Evolutionary conservation across 2,329 filamentous ascomycete genomes (phyloP), one percentile per base, ranked within the genome.

Genomic region (Monosporascus sp.): DNA sequence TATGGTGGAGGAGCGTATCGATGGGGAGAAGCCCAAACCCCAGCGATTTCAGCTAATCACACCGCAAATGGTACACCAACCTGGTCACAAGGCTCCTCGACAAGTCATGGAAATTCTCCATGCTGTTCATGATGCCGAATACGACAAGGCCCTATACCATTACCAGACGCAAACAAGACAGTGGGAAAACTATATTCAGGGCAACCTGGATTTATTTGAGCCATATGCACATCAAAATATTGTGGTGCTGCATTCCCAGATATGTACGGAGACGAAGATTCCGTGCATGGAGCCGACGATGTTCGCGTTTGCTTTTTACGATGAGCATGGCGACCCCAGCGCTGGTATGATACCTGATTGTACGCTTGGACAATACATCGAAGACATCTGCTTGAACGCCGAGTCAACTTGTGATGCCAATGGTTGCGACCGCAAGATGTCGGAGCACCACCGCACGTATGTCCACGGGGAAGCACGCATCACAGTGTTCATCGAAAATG

Each of bases 181-280:
- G 61, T 99, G 94, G 94, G 94, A 99, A 67, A 89, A 90, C 27
- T 96, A 96, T 63, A 86, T 97, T 22, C 85, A 93, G 49, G 90
- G 90, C 15, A 95, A 94, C 60, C 76, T 88, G 34, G 88, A 95
- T 64, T 79, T 97, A 1, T 99, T 97, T 62, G 91, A 99, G 65
- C 94, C 95, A 0, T 94, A 91, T 65, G 89, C 90, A 0, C 95
- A 99, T 65, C 94, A 99, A 65, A 96, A 94, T 64, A 97, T 99
- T 54, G 90, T 95, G 11, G 89, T 97, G 2, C 75, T 99, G 8
- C 95, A 95, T 71, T 97, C 93, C 17, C 84, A 94, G 24, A 93
- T 97, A 49, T 97, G 93, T 67, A 97, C 92, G 0, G 85, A 88
- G 56, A 97, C 91, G 1, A 96, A 94, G 51, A 91, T 96, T 41